Conservation (phyloP, 257 asterid species). For the Nicotiana undulata region DNA sequence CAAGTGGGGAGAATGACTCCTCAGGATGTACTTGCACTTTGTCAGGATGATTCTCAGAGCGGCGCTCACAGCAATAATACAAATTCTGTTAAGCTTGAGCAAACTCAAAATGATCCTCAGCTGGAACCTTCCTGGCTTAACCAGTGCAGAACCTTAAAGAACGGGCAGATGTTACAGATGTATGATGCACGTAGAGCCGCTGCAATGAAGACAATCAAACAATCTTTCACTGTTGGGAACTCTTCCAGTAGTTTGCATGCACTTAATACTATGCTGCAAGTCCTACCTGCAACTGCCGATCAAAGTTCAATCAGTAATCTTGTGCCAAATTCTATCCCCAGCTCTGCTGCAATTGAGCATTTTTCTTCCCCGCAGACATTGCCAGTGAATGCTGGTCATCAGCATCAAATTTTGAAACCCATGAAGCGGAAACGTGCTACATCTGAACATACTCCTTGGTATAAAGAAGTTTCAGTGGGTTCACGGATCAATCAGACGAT, state of each 20-base stretch:
- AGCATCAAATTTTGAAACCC: conserved; percentile 27
- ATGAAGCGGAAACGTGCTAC: conserved; percentile 54
- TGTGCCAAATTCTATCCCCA: conserved; percentile 26
- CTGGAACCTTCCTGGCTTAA: conserved; percentile 80
- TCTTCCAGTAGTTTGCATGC: conserved; percentile 32
- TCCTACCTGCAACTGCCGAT: conserved; percentile 26
- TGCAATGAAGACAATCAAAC: conserved; percentile 31
- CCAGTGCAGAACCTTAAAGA: conserved; percentile 56
- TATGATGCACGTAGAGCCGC: conserved; percentile 33
- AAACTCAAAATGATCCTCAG: conserved; percentile 46
- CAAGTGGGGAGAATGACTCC: conserved; percentile 45
- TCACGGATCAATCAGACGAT: conserved; percentile 25
- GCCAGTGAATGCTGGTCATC: conserved; percentile 25
- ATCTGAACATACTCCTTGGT: conserved; percentile 49
- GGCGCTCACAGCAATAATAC: conserved; percentile 9
- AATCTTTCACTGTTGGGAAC: conserved; percentile 31
- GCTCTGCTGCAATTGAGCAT: conserved; percentile 20
- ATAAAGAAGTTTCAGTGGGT: conserved; percentile 47
- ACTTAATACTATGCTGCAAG: conserved; percentile 34
- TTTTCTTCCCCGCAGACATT: conserved; percentile 29
- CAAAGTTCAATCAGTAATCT: conserved; percentile 22
- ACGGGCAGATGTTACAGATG: conserved; percentile 39
- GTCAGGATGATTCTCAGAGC: conserved; percentile 27
- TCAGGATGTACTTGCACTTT: conserved; percentile 31
- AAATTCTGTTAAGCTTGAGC: conserved; percentile 22